Conservation (phyloP, 768 basidiomycete species). For the Mycena belliarum region DNA sequence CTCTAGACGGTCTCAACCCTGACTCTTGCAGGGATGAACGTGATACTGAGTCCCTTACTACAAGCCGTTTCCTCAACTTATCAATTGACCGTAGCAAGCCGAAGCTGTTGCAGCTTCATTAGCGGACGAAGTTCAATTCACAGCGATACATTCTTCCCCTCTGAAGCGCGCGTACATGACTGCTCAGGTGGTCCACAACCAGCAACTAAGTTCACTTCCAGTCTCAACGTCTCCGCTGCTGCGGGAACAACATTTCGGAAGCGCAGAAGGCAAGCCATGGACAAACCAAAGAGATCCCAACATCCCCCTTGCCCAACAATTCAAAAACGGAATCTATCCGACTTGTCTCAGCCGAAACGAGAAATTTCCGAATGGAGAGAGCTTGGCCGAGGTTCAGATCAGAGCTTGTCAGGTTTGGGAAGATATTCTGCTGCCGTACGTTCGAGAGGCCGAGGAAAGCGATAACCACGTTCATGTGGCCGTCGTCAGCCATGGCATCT, state of each 20-base stretch:
- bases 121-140: slow-evolving; percentile 44
- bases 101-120: slow-evolving; percentile 60
- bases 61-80: not conserved
- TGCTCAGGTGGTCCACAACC: slow-evolving; percentile 53
- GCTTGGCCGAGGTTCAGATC: slow-evolving; percentile 56
- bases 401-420: slow-evolving; percentile 56
- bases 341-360: slow-evolving; percentile 43
- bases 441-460: slow-evolving; percentile 43
- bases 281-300: slow-evolving; percentile 30
- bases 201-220: slow-evolving; percentile 47
- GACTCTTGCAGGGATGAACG: slow-evolving; percentile 50
- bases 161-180: slow-evolving; percentile 66
- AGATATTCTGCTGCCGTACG: slow-evolving; percentile 55
- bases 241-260: slow-evolving; percentile 71
- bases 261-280: slow-evolving; percentile 66
- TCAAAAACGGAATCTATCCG: slow-evolving; percentile 56
- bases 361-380: slow-evolving; percentile 74
- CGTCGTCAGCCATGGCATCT: slow-evolving; percentile 75
- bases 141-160: slow-evolving; percentile 64
- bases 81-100: slow-evolving; percentile 52
- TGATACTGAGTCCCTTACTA: slow-evolving; percentile 27
- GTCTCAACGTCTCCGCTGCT: slow-evolving; percentile 52
- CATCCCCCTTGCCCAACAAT: slow-evolving; percentile 48
- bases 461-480: slow-evolving; percentile 48
- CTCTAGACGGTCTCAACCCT: not conserved